A percentile compares a stretch with the other conserved stretches of the same genome.
These are phyloP conservation scores for Rubia yunnanensis DNA, from an alignment of 257 asterid species.

Conservation along the genomic window DNA sequence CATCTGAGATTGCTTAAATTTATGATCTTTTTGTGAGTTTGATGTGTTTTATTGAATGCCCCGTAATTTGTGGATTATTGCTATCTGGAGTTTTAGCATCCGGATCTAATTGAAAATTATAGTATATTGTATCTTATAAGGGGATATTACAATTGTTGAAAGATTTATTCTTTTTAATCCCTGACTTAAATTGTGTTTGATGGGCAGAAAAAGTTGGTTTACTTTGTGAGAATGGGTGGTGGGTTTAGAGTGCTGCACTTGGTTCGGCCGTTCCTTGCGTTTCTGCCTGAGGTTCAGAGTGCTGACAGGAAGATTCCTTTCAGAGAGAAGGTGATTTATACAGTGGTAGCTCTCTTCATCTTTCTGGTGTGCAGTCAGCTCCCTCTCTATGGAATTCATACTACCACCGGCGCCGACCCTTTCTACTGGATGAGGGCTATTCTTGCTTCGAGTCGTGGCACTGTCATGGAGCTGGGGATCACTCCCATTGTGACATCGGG, in stretches of 20 bases:
- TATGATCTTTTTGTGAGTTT: neutral
- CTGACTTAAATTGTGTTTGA: neutral
- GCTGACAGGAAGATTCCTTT: slow-evolving; percentile 62
- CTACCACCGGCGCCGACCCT: slow-evolving; percentile 67
- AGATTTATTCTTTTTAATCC: neutral
- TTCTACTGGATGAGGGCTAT: slow-evolving; percentile 74
- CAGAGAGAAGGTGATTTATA: slow-evolving; percentile 56
- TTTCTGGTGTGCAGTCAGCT: slow-evolving; percentile 66
- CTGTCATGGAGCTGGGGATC: slow-evolving; percentile 74
- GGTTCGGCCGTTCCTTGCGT: slow-evolving; percentile 60
- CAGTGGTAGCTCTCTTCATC: slow-evolving; percentile 50
- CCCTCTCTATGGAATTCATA: slow-evolving; percentile 66
- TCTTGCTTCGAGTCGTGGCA: slow-evolving; percentile 65
- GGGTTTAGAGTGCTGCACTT: slow-evolving; percentile 69
- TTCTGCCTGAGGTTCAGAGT: slow-evolving; percentile 62
- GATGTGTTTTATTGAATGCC: neutral
- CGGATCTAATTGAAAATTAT: neutral
- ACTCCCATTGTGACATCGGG: slow-evolving; percentile 68
- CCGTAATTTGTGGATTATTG: neutral
- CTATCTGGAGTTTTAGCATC: neutral
- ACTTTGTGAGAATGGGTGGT: slow-evolving; percentile 41
- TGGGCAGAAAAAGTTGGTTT: slow-evolving; percentile 4
- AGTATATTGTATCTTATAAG: neutral
- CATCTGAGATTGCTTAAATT: neutral
- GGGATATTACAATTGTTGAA: neutral